phyloP scores from a whole-genome alignment of 2,329 filamentous ascomycete genomes.

The Myrmaecium sp. region DNA sequence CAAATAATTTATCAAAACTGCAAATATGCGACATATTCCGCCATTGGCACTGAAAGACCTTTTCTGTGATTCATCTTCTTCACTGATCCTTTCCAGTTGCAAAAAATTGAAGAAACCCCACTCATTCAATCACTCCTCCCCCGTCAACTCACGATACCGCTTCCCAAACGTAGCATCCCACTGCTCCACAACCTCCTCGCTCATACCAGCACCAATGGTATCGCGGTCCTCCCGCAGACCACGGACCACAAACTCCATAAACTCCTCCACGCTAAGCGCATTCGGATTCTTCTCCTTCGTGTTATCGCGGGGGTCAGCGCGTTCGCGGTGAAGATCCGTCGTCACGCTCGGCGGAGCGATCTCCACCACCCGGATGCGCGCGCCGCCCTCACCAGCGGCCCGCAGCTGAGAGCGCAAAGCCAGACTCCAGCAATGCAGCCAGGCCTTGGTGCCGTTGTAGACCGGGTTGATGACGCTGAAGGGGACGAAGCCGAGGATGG shows the following conservation, averaged over 20 bases:
- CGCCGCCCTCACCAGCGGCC: conserved; percentile 15
- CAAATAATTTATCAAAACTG: no score
- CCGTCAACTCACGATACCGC: conserved; percentile 12
- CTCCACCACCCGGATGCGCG: conserved; percentile 34
- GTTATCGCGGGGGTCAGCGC: conserved; percentile 39
- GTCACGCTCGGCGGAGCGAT: conserved; percentile 38
- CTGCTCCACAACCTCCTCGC: conserved; percentile 22
- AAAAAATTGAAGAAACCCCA: no score
- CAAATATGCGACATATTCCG: no score
- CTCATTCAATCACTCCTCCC: conserved; percentile 1
- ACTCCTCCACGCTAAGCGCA: conserved; percentile 35
- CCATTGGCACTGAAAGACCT: no score
- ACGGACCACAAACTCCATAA: conserved; percentile 30
- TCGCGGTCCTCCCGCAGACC: conserved; percentile 32
- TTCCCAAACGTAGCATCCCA: conserved; percentile 29
- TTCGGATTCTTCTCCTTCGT: conserved; percentile 38
- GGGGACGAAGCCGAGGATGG: conserved; percentile 35
- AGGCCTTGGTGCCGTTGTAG: conserved; percentile 44
- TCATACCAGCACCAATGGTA: conserved; percentile 31
- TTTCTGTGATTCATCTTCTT: no score
- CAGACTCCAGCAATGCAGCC: conserved; percentile 40
- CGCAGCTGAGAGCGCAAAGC: conserved; percentile 35
- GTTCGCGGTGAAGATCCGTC: conserved; percentile 39
- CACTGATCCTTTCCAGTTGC: no score
- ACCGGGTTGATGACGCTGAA: conserved; percentile 38